Base-by-base conservation (phyloP, 2,329 filamentous ascomycete genomes). In the Colletotrichum somersetense region DNA sequence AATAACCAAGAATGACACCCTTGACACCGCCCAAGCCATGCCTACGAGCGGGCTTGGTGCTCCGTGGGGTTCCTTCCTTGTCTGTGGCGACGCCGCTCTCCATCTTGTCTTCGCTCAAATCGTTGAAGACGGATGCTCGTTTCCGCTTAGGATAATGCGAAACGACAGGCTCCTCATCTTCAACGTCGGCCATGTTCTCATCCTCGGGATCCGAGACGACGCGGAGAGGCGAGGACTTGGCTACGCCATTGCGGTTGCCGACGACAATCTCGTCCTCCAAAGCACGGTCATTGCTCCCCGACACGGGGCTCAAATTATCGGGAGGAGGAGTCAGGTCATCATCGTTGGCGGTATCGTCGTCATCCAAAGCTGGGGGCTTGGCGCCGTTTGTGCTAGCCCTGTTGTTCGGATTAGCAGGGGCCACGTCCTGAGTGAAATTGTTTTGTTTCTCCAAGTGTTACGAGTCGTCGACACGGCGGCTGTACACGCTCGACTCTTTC, bases 121-220 rank as follows among this genome's bases (percentile, higher is more conserved):
- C 85, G 59, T 83, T 82, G 73, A 88, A 87, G 46, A 85, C 76
- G 14, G 66, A 66, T 16, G 73, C 52, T 14, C 89, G 85, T 78
- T 91, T 91, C 42, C 89, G 85, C 79, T 91, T 91, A 0, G 85
- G 83, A 65, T 86, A 85, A 61, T 85, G 82, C 0, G 84, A 81
- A 79, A 67, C 77, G 3, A 82, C 77, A 10, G 78, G 77, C 44
- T 81, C 83, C 44, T 81, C 83, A 14, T 82, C 81, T 2, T 84
- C 82, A 4, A 71, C 79, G 46, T 86, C 84, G 1, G 79, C 79
- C 83, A 86, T 86, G 11, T 78, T 80, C 30, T 81, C 79, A 74
- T 88, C 86, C 42, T 85, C 85, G 5, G 79, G 73, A 20, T 83
- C 81, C 6, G 83, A 83, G 8, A 76, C 75, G 33, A 76, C 76